Base-by-base conservation (phyloP, 345 rosid species). In the Euphorbia pulcherrima region DNA sequence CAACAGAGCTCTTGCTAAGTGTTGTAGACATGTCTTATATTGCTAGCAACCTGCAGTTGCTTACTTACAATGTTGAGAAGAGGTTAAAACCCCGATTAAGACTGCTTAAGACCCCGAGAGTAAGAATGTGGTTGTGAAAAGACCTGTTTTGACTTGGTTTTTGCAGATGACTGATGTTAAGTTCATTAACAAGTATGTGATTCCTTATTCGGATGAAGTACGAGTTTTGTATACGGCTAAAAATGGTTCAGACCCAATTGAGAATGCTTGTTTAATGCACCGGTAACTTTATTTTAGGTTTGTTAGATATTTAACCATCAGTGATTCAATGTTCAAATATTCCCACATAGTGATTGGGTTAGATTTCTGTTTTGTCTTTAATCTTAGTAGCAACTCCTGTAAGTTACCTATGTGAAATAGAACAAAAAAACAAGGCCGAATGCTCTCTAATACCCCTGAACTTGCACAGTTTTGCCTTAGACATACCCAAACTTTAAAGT, bases 171-270 rank as follows among this genome's bases (percentile, higher is more conserved):
- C 72, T 18, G 24, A 69, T 16, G 56, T 6, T 23, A 27, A 2
- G 41, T 82, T 82, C 59, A 9, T 59, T 20, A 21, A 29, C 12
- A 74, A 23, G 44, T 72, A 29, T 60, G 83, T 74, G 62, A 48
- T 37, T 63, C 81, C 81, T 44, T 69, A 66, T 30, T 66, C 48
- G 21, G 24, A 61, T 61, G 64, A 61, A 44, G 3, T 44, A 44
- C 17, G 50, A 44, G 50, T 12, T 44, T 44, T 44, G 18, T 44
- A 44, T 44, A 18, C 4, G 18, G 50, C 50, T 44, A 44, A 18
- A 2, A 11, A 44, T 16, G 16, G 50, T 41, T 33, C 37, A 33
- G 4, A 33, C 4, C 37, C 37, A 33, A 33, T 7, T 2, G 37
- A 33, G 3, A 2, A 3, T 33, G n/a, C n/a, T n/a, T n/a, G n/a